Evolutionary conservation across 768 basidiomycete species (phyloP).

Genomic region (Leccinum longicurvipes): DNA sequence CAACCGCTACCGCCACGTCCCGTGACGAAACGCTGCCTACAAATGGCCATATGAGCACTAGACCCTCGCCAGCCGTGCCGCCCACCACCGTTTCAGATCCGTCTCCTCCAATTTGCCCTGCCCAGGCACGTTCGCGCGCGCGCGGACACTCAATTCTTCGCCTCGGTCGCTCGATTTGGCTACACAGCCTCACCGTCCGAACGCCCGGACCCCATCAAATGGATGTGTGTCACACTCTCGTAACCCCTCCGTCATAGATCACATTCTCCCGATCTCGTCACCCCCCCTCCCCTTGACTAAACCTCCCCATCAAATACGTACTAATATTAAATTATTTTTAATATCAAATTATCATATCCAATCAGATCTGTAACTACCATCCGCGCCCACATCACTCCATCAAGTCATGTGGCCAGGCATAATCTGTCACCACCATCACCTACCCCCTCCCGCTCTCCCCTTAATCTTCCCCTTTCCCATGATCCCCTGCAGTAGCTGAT

Average conservation of each 20-base stretch:
- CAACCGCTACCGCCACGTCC: slow-evolving; percentile 21
- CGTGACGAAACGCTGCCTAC: slow-evolving; percentile 18
- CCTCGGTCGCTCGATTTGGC: slow-evolving; percentile 22
- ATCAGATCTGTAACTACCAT: slow-evolving; percentile 10
- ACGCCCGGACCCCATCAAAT: slow-evolving; percentile 15
- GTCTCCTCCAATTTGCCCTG: slow-evolving; percentile 21
- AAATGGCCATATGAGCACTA: slow-evolving; percentile 24
- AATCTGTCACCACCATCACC: slow-evolving; percentile 25
- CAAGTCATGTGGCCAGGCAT: slow-evolving; percentile 30
- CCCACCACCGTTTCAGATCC: slow-evolving; percentile 31
- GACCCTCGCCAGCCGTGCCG: slow-evolving; percentile 16
- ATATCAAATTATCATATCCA: slow-evolving; percentile 7
- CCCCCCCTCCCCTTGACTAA: neutral
- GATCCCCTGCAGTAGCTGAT: slow-evolving; percentile 59
- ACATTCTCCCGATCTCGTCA: neutral
- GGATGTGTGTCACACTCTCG: slow-evolving; percentile 7
- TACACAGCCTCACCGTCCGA: slow-evolving; percentile 26
- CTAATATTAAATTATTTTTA: slow-evolving; percentile 6
- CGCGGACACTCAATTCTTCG: slow-evolving; percentile 23
- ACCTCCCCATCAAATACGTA: slow-evolving; percentile 1
- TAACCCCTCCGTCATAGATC: slow-evolving; percentile 24
- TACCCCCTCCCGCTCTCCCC: slow-evolving; percentile 19
- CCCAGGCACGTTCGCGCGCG: slow-evolving; percentile 24
- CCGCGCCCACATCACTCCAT: slow-evolving; percentile 7
- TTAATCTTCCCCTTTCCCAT: slow-evolving; percentile 41